Conservation (phyloP, 306 rosid genomes). For the Acacia acuminata region DNA sequence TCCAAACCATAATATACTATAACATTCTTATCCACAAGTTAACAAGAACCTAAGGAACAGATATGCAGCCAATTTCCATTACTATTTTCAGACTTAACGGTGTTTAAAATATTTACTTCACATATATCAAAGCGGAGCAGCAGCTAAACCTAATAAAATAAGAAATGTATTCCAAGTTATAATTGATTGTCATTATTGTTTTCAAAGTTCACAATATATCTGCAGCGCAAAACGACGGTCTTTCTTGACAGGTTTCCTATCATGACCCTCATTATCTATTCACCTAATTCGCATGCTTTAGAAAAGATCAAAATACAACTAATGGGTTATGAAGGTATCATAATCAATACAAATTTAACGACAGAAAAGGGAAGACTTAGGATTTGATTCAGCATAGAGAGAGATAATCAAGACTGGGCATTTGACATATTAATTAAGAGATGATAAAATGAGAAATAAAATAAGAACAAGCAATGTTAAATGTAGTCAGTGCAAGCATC, state of each 20-base stretch:
- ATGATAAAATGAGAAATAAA: neutral
- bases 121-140: neutral
- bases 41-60: neutral
- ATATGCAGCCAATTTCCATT: neutral
- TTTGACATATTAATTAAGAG: neutral
- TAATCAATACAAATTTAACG: neutral
- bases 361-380: neutral
- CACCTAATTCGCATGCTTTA: conserved; percentile 9
- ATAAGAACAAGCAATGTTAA: neutral
- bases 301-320: neutral
- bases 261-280: neutral
- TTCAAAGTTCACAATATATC: neutral
- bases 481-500: neutral
- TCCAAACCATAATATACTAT: neutral
- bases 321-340: neutral
- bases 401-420: neutral
- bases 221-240: neutral
- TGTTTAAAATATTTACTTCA: neutral
- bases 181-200: neutral
- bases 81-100: neutral
- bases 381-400: neutral
- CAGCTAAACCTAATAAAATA: neutral
- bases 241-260: neutral
- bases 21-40: neutral
- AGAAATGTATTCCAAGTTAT: neutral